Evolutionary conservation across 2,329 filamentous ascomycete species (phyloP).

Genomic region (Epichloe coenophiala): DNA sequence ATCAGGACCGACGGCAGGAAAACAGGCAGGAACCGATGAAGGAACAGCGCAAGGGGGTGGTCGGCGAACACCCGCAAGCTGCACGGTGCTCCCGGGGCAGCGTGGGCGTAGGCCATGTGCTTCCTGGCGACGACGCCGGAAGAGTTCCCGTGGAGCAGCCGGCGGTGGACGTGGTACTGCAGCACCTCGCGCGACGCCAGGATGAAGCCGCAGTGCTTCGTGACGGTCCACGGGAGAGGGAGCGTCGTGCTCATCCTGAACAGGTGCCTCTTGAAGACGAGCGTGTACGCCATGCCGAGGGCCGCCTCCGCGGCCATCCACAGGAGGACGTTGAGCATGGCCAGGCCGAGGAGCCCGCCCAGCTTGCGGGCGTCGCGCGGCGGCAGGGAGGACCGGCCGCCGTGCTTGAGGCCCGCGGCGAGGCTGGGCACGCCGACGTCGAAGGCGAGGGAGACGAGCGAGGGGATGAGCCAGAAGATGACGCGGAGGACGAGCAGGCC

Average conservation of each 20-base stretch:
- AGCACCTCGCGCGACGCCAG: conserved; percentile 40
- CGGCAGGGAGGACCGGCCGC: conserved; percentile 38
- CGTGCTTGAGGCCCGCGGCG: conserved; percentile 54
- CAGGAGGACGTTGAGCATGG: conserved; percentile 31
- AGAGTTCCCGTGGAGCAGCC: conserved; percentile 45
- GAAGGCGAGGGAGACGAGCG: conserved; percentile 57
- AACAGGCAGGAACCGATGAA: conserved; percentile 49
- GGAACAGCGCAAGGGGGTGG: conserved; percentile 50
- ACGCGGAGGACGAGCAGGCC: conserved; percentile 55
- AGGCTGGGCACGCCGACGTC: conserved; percentile 59
- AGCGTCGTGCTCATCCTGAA: conserved; percentile 35
- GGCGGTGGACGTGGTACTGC: conserved; percentile 63
- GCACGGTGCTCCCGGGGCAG: conserved; percentile 40
- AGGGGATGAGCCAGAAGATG: conserved; percentile 60
- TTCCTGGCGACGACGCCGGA: conserved; percentile 26
- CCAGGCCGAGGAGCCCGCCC: conserved; percentile 25
- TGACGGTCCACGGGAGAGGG: conserved; percentile 39
- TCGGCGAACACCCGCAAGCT: conserved; percentile 53
- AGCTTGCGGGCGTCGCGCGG: conserved; percentile 26
- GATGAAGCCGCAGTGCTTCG: conserved; percentile 33
- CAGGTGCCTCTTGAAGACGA: conserved; percentile 23
- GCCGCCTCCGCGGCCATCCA: conserved; percentile 30
- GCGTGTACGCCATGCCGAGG: conserved; percentile 23
- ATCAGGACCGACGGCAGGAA: conserved; percentile 53
- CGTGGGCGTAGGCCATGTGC: conserved; percentile 36